Evolutionary conservation across 768 basidiomycete genomes (phyloP).

Genomic region (Serendipita sp.): DNA sequence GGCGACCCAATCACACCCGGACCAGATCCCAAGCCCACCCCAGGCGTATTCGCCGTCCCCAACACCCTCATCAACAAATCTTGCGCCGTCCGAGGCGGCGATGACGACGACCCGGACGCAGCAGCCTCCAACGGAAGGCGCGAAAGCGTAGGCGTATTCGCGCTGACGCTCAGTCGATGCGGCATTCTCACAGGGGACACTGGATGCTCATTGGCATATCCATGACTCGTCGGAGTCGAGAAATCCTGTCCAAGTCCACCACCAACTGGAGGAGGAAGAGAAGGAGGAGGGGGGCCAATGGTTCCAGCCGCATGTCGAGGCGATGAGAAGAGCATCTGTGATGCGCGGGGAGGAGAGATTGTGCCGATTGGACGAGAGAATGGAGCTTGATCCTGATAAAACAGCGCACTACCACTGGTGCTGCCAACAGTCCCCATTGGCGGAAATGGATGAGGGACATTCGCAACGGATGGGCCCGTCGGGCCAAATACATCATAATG

Average conservation of each 20-base stretch:
- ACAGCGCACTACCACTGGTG: background rate
- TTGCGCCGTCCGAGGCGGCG: background rate
- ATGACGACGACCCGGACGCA: background rate
- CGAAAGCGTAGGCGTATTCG: background rate
- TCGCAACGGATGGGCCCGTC: background rate
- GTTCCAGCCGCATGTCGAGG: background rate
- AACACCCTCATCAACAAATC: constrained; percentile 1
- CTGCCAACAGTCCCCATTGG: background rate
- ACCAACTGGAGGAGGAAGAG: too few relatives aligned
- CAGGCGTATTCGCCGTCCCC: background rate
- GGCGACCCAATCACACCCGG: too few relatives aligned
- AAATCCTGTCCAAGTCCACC: too few relatives aligned
- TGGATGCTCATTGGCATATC: background rate
- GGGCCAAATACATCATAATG: background rate
- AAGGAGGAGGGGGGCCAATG: background rate
- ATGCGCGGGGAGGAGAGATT: background rate
- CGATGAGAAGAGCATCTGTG: background rate
- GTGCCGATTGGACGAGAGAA: background rate
- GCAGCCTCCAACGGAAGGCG: background rate
- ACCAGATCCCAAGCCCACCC: background rate
- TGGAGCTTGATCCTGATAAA: background rate
- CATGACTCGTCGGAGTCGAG: background rate
- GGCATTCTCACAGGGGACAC: background rate
- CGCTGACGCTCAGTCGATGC: background rate
- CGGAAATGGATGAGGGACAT: background rate